phyloP scores from a whole-genome alignment of 2,329 filamentous ascomycete genomes.

The Westerdykella sp. region DNA sequence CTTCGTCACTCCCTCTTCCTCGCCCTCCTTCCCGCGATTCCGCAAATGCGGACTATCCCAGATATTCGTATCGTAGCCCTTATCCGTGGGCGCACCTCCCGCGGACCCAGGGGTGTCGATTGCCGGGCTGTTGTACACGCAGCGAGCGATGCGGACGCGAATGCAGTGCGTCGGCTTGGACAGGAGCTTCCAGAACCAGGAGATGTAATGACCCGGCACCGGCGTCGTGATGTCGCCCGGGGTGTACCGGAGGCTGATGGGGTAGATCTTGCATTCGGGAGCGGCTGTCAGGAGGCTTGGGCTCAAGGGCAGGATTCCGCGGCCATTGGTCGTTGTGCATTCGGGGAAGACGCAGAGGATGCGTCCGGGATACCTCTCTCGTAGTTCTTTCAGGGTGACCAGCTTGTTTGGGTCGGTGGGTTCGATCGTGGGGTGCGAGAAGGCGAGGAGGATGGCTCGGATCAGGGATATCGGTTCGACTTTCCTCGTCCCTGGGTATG shows the following conservation, averaged over 20 bases:
- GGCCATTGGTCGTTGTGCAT: slow-evolving; percentile 88
- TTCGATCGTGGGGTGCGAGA: slow-evolving; percentile 50
- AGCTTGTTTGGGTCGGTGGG: slow-evolving; percentile 32
- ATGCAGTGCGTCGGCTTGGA: slow-evolving; percentile 83
- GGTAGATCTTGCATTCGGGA: slow-evolving; percentile 70
- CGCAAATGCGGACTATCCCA: slow-evolving; percentile 26
- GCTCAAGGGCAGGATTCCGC: slow-evolving; percentile 78
- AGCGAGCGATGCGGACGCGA: slow-evolving; percentile 80
- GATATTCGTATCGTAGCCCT: slow-evolving; percentile 28
- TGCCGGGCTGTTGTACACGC: slow-evolving; percentile 44
- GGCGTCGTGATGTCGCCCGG: slow-evolving; percentile 88
- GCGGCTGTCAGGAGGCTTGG: slow-evolving; percentile 66
- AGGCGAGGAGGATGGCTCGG: slow-evolving; percentile 66
- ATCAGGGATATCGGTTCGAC: slow-evolving; percentile 74
- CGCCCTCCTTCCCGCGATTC: slow-evolving; percentile 12
- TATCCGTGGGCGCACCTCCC: slow-evolving; percentile 6
- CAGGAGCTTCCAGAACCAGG: slow-evolving; percentile 80
- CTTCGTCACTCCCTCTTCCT: slow-evolving; percentile 28
- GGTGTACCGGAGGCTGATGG: slow-evolving; percentile 82
- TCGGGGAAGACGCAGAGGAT: slow-evolving; percentile 87
- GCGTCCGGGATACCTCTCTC: slow-evolving; percentile 63
- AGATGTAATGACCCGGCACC: slow-evolving; percentile 63
- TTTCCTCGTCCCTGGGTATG: slow-evolving; percentile 66
- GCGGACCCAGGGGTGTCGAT: slow-evolving; percentile 12
- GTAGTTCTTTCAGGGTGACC: slow-evolving; percentile 43